Conservation (phyloP, 352 stramenopile species). For the Elongisporangium prolatum region DNA sequence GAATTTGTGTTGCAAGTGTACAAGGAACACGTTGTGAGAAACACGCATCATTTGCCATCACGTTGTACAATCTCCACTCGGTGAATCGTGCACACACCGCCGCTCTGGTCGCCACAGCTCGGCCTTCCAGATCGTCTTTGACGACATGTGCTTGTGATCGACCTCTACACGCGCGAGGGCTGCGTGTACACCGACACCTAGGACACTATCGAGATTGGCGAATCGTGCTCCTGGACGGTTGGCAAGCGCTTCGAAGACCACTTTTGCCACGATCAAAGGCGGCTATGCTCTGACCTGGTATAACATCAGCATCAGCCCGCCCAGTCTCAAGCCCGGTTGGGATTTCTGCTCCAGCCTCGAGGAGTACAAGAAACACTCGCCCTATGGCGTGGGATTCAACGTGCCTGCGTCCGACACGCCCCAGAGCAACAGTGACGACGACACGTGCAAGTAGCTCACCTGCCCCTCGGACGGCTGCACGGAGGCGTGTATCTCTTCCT, state of each 20-base stretch:
- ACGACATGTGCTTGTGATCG: conserved; percentile 52
- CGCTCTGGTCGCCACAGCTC: conserved; percentile 12
- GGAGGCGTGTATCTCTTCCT: conserved; percentile 73
- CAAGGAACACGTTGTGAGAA: too few species aligned
- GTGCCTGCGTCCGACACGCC: conserved; percentile 50
- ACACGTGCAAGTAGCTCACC: conserved; percentile 51
- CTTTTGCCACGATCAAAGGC: conserved; percentile 61
- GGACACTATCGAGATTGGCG: conserved; percentile 31
- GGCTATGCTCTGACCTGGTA: conserved; percentile 52
- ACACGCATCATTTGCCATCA: too few species aligned
- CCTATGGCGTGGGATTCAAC: conserved; percentile 59
- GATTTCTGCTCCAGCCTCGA: conserved; percentile 59
- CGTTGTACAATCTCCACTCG: too few species aligned
- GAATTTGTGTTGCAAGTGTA: too few species aligned
- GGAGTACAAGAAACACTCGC: conserved; percentile 60
- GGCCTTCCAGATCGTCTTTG: conserved; percentile 56
- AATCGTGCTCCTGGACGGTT: conserved; percentile 30
- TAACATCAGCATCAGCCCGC: conserved; percentile 70
- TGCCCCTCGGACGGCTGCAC: conserved; percentile 49
- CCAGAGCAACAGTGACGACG: conserved; percentile 47
- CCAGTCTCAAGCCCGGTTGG: conserved; percentile 36
- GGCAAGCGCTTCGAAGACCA: conserved; percentile 61
- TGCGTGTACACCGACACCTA: conserved; percentile 42
- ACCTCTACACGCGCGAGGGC: conserved; percentile 52
- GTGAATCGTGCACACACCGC: too few species aligned